Percentiles rank a stretch among this genome's conserved stretches.
Conservation (phyloP, 768 basidiomycete genomes). For the Xanthoconium purpureum region DNA sequence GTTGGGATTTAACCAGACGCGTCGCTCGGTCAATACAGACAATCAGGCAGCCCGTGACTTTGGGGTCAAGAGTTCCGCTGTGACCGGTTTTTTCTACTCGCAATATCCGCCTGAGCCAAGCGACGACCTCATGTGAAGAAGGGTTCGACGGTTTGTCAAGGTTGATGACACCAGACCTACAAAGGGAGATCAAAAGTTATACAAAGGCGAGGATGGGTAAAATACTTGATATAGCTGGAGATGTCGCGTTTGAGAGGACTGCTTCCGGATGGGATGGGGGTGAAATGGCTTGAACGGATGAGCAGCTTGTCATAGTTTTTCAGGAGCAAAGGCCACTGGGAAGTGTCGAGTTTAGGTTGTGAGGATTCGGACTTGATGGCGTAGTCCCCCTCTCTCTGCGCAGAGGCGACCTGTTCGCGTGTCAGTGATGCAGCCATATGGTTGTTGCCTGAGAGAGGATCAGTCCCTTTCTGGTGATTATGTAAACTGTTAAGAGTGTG, state of each 20-base stretch:
- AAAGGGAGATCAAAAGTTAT: constrained; percentile 1
- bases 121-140: constrained; percentile 98
- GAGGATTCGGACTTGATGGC: constrained; percentile 76
- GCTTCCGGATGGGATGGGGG: constrained; percentile 92
- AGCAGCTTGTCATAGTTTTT: constrained; percentile 99
- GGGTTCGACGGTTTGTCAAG: constrained; percentile 99
- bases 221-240: constrained; percentile 82
- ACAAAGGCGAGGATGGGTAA: neutral
- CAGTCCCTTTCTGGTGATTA: constrained; percentile 13
- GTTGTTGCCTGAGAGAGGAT: constrained; percentile 2
- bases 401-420: constrained; percentile 67
- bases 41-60: constrained; percentile 97
- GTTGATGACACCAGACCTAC: constrained; percentile 97
- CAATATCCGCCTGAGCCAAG: constrained; percentile 96
- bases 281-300: constrained; percentile 94
- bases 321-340: constrained; percentile 94
- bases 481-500: constrained; percentile 10
- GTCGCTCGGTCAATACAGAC: constrained; percentile 99
- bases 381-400: constrained; percentile 73
- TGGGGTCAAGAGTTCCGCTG: constrained; percentile 97
- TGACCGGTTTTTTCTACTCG: constrained; percentile 98
- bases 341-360: constrained; percentile 84
- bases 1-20: constrained; percentile 95
- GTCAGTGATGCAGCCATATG: constrained; percentile 40
- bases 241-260: constrained; percentile 96